Evolutionary conservation across 31 red algal genomes (phyloP).

Genomic region (Odonthalia washingtoniensis): DNA sequence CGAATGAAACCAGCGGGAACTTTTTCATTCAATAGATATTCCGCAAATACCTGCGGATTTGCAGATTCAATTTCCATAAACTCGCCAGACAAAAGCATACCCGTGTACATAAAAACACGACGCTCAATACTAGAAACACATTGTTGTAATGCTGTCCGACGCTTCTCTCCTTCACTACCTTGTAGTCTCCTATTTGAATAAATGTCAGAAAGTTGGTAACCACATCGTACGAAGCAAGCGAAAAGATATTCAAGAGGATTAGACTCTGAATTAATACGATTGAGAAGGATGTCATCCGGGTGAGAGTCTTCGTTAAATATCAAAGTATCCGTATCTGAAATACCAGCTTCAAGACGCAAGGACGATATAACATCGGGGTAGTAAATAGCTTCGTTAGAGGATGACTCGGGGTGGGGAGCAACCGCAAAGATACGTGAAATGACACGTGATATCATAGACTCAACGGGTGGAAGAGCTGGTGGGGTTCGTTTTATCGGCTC

Average conservation of each 20-base stretch:
- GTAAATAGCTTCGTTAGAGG: conserved; percentile 27
- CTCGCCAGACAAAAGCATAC: conserved; percentile 69
- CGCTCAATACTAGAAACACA: conserved; percentile 51
- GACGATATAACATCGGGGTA: conserved; percentile 46
- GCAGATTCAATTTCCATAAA: conserved; percentile 61
- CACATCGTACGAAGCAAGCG: conserved; percentile 59
- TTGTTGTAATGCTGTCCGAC: conserved; percentile 42
- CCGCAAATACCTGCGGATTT: conserved; percentile 40
- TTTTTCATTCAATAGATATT: conserved; percentile 51
- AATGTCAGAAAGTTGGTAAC: conserved; percentile 53
- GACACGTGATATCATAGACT: conserved; percentile 35
- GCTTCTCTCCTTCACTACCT: conserved; percentile 49
- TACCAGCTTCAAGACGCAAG: conserved; percentile 46
- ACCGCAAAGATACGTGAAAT: conserved; percentile 58
- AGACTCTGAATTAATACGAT: conserved; percentile 49
- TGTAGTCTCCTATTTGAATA: conserved; percentile 49
- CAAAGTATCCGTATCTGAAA: conserved; percentile 43
- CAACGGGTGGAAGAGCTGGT: conserved; percentile 49
- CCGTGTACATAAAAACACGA: conserved; percentile 75
- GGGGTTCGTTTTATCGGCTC: conserved; percentile 5
- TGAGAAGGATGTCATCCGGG: conserved; percentile 74
- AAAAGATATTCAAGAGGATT: conserved; percentile 59
- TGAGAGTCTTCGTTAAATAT: conserved; percentile 63
- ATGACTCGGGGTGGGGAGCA: conserved; percentile 15
- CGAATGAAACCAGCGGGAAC: conserved; percentile 80